These are phyloP conservation scores for Hypoxylon sp. DNA, from an alignment of 2,329 filamentous ascomycete genomes.

Conservation along the genomic window DNA sequence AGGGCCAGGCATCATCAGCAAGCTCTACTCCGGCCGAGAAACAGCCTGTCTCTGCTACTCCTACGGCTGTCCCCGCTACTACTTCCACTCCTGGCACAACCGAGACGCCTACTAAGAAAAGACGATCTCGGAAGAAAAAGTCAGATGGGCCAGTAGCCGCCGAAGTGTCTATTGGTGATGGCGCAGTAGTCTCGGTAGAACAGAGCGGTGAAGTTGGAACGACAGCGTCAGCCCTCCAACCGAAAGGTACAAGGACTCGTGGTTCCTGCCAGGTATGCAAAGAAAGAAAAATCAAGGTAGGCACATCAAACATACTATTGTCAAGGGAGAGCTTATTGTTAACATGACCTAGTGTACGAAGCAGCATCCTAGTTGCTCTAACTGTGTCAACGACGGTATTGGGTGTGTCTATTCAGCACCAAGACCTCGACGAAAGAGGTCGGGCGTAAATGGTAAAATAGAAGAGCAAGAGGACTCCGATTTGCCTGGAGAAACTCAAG, in stretches of 20 bases:
- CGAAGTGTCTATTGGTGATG: constrained; percentile 44
- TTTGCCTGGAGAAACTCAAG: constrained; percentile 34
- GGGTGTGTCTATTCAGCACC: constrained; percentile 49
- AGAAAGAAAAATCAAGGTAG: constrained; percentile 46
- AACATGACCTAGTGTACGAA: constrained; percentile 49
- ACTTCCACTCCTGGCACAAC: constrained; percentile 32
- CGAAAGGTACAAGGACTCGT: constrained; percentile 47
- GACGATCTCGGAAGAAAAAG: constrained; percentile 46
- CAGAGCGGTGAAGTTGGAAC: constrained; percentile 46
- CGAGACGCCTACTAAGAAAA: constrained; percentile 47
- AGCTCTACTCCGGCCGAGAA: constrained; percentile 43
- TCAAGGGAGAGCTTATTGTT: constrained; percentile 9
- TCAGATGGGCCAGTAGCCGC: constrained; percentile 26
- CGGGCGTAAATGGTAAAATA: constrained; percentile 40
- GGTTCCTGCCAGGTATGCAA: constrained; percentile 52
- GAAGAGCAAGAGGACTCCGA: constrained; percentile 41
- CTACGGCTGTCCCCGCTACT: constrained; percentile 23
- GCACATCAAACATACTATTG: constrained; percentile 15
- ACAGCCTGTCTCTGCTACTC: constrained; percentile 32
- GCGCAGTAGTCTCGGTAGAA: constrained; percentile 44
- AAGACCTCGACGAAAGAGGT: constrained; percentile 47
- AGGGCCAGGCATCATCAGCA: constrained; percentile 46
- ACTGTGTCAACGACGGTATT: constrained; percentile 45
- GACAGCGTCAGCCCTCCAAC: constrained; percentile 45
- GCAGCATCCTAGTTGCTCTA: constrained; percentile 51